phyloP scores from a whole-genome alignment of 1,284 basidiomycete genomes.

The Chondrostereum purpureum region DNA sequence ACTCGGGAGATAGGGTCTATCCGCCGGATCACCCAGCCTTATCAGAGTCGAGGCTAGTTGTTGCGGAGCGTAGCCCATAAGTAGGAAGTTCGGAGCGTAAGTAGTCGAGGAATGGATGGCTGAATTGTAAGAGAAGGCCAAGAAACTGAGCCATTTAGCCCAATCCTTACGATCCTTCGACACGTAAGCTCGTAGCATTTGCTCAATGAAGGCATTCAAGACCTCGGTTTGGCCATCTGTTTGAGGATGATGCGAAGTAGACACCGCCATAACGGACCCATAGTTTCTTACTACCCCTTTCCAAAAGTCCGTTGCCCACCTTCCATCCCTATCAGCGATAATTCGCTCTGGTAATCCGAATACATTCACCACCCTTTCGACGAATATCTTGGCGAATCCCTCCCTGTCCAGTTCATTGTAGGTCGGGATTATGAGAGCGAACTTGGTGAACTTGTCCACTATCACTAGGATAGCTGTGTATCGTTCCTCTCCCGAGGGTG shows the following conservation, averaged over 20 bases:
- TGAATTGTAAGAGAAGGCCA: slow-evolving; percentile 17
- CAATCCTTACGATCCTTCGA: slow-evolving; percentile 24
- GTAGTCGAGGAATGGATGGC: slow-evolving; percentile 7
- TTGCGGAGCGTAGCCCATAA: slow-evolving; percentile 9
- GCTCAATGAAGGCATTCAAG: slow-evolving; percentile 21
- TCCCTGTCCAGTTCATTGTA: slow-evolving; percentile 6
- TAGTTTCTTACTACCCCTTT: slow-evolving; percentile 12
- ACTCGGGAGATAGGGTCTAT: slow-evolving; percentile 2
- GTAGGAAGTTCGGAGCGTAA: slow-evolving; percentile 7
- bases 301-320: slow-evolving; percentile 22
- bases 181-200: slow-evolving; percentile 15
- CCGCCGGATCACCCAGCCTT: not conserved
- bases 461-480: slow-evolving; percentile 28
- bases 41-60: not conserved
- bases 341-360: slow-evolving; percentile 21
- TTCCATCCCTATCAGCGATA: slow-evolving; percentile 21
- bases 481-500: slow-evolving; percentile 2
- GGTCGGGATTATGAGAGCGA: slow-evolving; percentile 27
- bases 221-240: slow-evolving; percentile 29
- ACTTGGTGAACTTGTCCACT: slow-evolving; percentile 33
- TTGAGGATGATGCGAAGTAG: slow-evolving; percentile 21
- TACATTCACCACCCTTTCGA: slow-evolving; percentile 13
- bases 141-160: slow-evolving; percentile 17
- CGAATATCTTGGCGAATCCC: slow-evolving; percentile 16
- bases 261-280: slow-evolving; percentile 3